Conservation (phyloP, 331 rosid genomes). For the Pyracantha coccinea region DNA sequence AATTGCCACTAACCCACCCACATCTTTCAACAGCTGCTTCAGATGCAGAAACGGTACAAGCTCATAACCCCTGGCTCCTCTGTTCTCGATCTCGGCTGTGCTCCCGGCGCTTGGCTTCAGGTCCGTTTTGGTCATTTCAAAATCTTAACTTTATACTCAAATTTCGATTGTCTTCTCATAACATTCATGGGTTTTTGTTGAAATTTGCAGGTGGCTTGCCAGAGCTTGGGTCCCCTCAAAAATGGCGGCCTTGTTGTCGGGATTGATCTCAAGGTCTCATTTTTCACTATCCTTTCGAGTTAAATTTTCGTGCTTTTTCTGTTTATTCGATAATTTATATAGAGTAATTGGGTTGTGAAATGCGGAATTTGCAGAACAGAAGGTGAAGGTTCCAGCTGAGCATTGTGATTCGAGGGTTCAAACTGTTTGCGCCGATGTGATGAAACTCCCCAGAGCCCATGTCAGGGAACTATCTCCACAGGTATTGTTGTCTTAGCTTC, state of each 20-base stretch:
- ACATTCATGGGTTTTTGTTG: neutral
- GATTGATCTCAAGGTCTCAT: slow-evolving; percentile 63
- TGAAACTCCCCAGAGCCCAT: slow-evolving; percentile 42
- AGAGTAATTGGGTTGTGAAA: neutral
- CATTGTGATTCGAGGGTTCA: slow-evolving; percentile 78
- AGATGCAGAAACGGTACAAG: slow-evolving; percentile 74
- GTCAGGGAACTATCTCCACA: slow-evolving; percentile 55
- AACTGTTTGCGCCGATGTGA: slow-evolving; percentile 68
- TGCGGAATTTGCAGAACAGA: slow-evolving; percentile 63
- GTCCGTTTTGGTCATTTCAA: slow-evolving; percentile 13
- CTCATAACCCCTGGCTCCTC: slow-evolving; percentile 54
- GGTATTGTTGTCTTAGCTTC: slow-evolving; percentile 22
- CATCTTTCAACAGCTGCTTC: slow-evolving; percentile 38
- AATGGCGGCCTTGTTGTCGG: slow-evolving; percentile 71
- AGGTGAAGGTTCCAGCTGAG: slow-evolving; percentile 69
- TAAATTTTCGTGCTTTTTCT: neutral
- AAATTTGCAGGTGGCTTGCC: slow-evolving; percentile 59
- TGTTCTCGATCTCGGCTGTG: slow-evolving; percentile 89
- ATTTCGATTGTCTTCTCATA: neutral
- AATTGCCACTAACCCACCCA: neutral
- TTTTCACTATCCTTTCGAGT: neutral
- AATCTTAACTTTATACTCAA: neutral
- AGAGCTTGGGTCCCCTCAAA: slow-evolving; percentile 67
- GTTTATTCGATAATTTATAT: slow-evolving; percentile 7
- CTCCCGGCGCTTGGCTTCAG: slow-evolving; percentile 98